phyloP scores from a whole-genome alignment of 2,329 filamentous ascomycete species.

The Fonsecaea pedrosoi region DNA sequence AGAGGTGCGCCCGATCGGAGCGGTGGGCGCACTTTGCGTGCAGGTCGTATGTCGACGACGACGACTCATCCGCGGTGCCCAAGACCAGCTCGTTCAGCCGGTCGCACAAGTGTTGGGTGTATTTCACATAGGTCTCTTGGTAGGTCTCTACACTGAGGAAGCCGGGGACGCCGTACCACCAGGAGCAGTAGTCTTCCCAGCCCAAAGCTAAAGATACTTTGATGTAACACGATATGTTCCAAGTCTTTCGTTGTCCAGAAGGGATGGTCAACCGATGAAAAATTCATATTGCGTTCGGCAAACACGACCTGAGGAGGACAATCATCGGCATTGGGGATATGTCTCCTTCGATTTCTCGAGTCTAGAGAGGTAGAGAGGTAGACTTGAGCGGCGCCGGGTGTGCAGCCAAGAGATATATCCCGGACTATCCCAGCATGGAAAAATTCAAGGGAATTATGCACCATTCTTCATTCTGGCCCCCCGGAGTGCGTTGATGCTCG shows the following conservation, averaged over 20 bases:
- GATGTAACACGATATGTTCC: not conserved
- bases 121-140: slow-evolving; percentile 79
- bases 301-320: not conserved
- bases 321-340: too few relatives aligned
- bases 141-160: slow-evolving; percentile 75
- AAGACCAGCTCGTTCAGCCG: slow-evolving; percentile 76
- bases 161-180: slow-evolving; percentile 65
- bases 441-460: slow-evolving; percentile 66
- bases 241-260: not conserved
- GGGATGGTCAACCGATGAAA: not conserved
- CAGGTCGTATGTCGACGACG: slow-evolving; percentile 68
- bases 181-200: not conserved
- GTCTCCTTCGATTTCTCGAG: too few relatives aligned
- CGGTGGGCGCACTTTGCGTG: slow-evolving; percentile 78
- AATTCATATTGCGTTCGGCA: not conserved
- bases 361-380: too few relatives aligned
- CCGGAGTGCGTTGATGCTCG: slow-evolving; percentile 60
- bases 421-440: slow-evolving; percentile 62
- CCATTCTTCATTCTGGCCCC: slow-evolving; percentile 67
- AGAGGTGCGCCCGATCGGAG: slow-evolving; percentile 75
- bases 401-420: slow-evolving; percentile 66
- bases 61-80: slow-evolving; percentile 58
- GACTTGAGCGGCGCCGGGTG: slow-evolving; percentile 49
- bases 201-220: not conserved
- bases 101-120: slow-evolving; percentile 75